Percentiles rank a stretch among this genome's conserved stretches.
Evolutionary conservation across 768 basidiomycete species (phyloP).

Genomic region (Suillus fuscotomentosus): DNA sequence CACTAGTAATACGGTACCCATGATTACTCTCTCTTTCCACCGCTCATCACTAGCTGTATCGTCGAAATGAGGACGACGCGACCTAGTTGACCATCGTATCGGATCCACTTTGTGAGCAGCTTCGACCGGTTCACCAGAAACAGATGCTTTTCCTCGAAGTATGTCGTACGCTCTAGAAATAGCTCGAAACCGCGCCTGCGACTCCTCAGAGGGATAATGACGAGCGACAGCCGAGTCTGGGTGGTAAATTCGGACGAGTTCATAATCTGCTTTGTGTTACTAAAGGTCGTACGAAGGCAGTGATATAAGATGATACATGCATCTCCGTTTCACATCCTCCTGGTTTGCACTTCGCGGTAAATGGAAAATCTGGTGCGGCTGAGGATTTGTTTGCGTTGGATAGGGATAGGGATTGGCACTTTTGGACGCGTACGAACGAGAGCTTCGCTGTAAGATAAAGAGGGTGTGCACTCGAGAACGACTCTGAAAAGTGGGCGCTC

Average conservation of each 20-base stretch:
- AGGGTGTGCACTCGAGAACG: not conserved
- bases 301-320: slow-evolving; percentile 17
- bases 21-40: slow-evolving; percentile 64
- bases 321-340: slow-evolving; percentile 55
- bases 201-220: slow-evolving; percentile 42
- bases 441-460: slow-evolving; percentile 8
- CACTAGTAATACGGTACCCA: slow-evolving; percentile 56
- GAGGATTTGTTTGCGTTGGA: slow-evolving; percentile 48
- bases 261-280: slow-evolving; percentile 52
- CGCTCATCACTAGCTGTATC: slow-evolving; percentile 49
- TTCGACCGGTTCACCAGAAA: slow-evolving; percentile 16
- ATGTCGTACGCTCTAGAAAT: slow-evolving; percentile 68
- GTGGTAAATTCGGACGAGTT: slow-evolving; percentile 78
- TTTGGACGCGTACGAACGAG: slow-evolving; percentile 17
- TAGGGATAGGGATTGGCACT: slow-evolving; percentile 45
- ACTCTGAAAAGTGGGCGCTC: not conserved
- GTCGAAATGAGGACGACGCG: slow-evolving; percentile 45
- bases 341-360: slow-evolving; percentile 51
- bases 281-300: not conserved
- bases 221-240: slow-evolving; percentile 60
- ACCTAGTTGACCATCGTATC: slow-evolving; percentile 39
- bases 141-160: slow-evolving; percentile 47
- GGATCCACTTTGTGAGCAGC: slow-evolving; percentile 31
- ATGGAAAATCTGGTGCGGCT: slow-evolving; percentile 65
- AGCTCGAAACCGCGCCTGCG: slow-evolving; percentile 66